Base-by-base conservation (phyloP, 1,284 basidiomycete genomes). In the Naganishia sp. region DNA sequence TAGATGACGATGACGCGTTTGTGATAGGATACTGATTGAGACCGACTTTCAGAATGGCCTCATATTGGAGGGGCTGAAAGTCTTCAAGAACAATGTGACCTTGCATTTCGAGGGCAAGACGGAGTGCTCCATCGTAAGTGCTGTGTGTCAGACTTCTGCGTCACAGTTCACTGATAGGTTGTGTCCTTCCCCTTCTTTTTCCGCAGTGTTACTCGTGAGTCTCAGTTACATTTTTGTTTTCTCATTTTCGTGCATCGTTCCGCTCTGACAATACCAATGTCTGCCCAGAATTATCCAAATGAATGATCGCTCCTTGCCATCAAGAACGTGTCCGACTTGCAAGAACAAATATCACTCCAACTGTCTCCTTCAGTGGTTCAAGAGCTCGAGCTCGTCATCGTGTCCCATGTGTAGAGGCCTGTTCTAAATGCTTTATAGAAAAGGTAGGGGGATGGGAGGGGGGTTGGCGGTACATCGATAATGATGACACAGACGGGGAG, bases 291-390 rank as follows among this genome's bases (percentile, higher is more conserved):
- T 98, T 74, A 95, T 99, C 75, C 91, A 89, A 69, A 87, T 94
- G 32, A 90, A 88, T 76, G 96, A 99, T 75, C 87, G 90, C 6
- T 89, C 85, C 65, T 82, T 99, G 42, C 95, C 96, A 0, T 88
- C 87, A 70, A 96, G 95, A 75, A 89, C 92, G 0, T 99, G 96
- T 82, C 88, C 87, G 77, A 98, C 90, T 2, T 97, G 94, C 82
- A 93, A 91, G 80, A 97, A 98, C 80, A 84, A 88, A 54, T 99
- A 98, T 85, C 96, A 99, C 77, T 88, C 92, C 0, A 87, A 85
- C 39, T 97, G 94, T 80, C 79, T 96, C 68, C 96, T 89, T 83
- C 95, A 94, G 87, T 96, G 94, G 94, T 95, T 95, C 81, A 90
- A 89, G 74, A 87, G 89, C 39, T 81, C 78, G 69, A 91, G 94